Percentiles rank a stretch among this genome's conserved stretches.
phyloP scores from a whole-genome alignment of 371 early-diverging fungal species.

The Chytridium lagenaria region DNA sequence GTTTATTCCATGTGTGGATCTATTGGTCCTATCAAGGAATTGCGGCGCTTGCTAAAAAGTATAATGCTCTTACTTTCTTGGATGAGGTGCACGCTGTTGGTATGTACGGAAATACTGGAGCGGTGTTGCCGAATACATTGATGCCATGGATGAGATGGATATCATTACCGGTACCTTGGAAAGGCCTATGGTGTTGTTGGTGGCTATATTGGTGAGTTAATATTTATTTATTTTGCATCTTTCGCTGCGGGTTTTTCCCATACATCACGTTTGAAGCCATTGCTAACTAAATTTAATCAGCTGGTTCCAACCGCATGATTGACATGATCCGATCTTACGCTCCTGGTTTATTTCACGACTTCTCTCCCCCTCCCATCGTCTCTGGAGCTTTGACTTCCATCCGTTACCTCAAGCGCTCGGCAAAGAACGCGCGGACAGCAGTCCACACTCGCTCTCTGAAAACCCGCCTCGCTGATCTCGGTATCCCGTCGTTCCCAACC shows the following conservation, averaged over 20 bases:
- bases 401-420: slow-evolving; percentile 82
- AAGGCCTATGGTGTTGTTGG: slow-evolving; percentile 98
- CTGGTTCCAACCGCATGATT: slow-evolving; percentile 84
- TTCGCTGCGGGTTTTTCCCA: neutral
- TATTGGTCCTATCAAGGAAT: slow-evolving; percentile 96
- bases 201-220: slow-evolving; percentile 79
- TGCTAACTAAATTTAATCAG: slow-evolving; percentile 39
- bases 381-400: slow-evolving; percentile 92
- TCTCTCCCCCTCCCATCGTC: slow-evolving; percentile 93
- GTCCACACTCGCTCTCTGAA: slow-evolving; percentile 87
- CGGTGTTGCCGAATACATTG: slow-evolving; percentile 97
- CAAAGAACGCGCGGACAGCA: slow-evolving; percentile 91
- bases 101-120: slow-evolving; percentile 97
- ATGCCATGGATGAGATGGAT: slow-evolving; percentile 92
- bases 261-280: neutral
- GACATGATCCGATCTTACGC: slow-evolving; percentile 98
- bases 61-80: slow-evolving; percentile 96
- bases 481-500: slow-evolving; percentile 97
- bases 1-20: slow-evolving; percentile 99
- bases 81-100: slow-evolving; percentile 99
- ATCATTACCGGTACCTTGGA: slow-evolving; percentile 97
- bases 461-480: slow-evolving; percentile 74
- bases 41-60: slow-evolving; percentile 91
- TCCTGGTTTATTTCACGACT: slow-evolving; percentile 98
- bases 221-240: neutral